phyloP scores from a whole-genome alignment of 75 land plant species.

The Picea sitchensis region DNA sequence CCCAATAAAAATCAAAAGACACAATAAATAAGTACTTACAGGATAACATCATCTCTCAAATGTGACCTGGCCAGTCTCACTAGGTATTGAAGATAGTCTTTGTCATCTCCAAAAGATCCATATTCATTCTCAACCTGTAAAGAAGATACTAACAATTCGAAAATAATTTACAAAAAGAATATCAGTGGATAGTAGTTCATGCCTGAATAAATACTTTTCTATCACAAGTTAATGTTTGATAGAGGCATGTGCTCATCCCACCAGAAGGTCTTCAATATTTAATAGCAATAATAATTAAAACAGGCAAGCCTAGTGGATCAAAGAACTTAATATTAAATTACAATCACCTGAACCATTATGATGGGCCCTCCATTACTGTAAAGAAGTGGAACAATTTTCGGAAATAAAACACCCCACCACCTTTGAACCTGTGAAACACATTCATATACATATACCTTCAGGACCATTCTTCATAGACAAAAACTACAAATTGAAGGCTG shows the following conservation, averaged over 20 bases:
- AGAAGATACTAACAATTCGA: not conserved
- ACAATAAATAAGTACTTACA: conserved; percentile 36
- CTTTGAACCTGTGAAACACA: conserved; percentile 61
- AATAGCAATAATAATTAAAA: not conserved
- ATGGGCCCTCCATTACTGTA: conserved; percentile 85
- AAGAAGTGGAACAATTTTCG: conserved; percentile 64
- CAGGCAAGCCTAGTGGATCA: not conserved
- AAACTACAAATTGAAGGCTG: not conserved
- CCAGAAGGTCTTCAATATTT: not conserved
- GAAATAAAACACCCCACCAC: conserved; percentile 88
- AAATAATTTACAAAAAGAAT: not conserved
- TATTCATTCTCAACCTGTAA: conserved; percentile 93
- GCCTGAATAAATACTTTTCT: not conserved
- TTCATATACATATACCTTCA: not conserved
- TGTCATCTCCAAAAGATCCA: conserved; percentile 89
- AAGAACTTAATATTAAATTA: conserved; percentile 2
- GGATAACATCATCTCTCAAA: conserved; percentile 64
- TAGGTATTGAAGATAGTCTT: conserved; percentile 67
- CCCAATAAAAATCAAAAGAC: no score
- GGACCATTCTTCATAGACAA: not conserved
- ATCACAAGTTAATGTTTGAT: not conserved
- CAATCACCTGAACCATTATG: conserved; percentile 85
- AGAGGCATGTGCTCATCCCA: not conserved
- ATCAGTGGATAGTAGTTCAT: not conserved
- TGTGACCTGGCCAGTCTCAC: conserved; percentile 56